Evolutionary conservation across 1,139 yeast genomes (phyloP), one percentile per base, ranked within the genome.

Genomic region (Candida pseudoviswanathii): DNA sequence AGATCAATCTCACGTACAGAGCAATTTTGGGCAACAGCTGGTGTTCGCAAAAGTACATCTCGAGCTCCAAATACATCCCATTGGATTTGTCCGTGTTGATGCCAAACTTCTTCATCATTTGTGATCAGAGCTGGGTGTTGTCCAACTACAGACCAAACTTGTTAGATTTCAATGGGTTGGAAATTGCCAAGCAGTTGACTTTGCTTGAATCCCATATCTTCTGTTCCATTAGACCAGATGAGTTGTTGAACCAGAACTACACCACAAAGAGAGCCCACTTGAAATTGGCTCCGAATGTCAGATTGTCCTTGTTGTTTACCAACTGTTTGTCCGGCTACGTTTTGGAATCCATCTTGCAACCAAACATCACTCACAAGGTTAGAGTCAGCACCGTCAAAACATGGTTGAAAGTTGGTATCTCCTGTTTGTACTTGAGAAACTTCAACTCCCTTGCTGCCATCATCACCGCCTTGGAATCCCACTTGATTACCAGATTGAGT

Each of bases 361-460:
- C 87, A 0, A 74, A 74, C 11, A 55, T 81, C 68, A 65, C 67
- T 53, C 60, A 68, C 51, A 75, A 81, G 70, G 71, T 77, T 60
- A 73, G 92, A 54, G 74, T 80, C 41, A 84, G 82, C 56, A 73
- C 81, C 44, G 68, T 91, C 37, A 86, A 86, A 63, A 82, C 84
- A 22, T 92, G 98, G 97, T 73, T 92, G 54, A 89, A 88, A 61
- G 78, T 90, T 41, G 94, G 96, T 0, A 80, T 88, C 51, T 86
- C 92, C n/a, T 85, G 96, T 60, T 75, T 86, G 48, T 87, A 88
- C 58, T 73, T 90, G 60, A 76, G 95, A 52, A 91, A 91, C 64
- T 89, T 86, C 71, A 92, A 92, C 65, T 85, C 96, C 0, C 72
- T 90, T 50, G 94, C 96, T n/a, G 89, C 96, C 0, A 88, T 92